phyloP scores from a whole-genome alignment of 2,329 filamentous ascomycete genomes.

The Apiospora arundinis region DNA sequence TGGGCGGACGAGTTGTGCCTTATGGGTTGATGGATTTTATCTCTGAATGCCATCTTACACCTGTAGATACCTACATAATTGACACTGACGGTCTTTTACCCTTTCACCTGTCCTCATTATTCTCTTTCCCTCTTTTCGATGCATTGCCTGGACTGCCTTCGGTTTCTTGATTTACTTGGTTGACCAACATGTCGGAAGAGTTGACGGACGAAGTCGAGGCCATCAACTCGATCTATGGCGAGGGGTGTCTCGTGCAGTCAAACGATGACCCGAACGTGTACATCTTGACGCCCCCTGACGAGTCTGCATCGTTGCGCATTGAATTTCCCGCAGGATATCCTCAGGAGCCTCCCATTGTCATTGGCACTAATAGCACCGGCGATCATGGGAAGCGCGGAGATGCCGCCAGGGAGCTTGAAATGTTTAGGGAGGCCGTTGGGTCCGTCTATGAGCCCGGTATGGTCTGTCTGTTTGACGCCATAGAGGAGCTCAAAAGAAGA shows the following conservation, averaged over 20 bases:
- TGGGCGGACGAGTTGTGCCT: not conserved
- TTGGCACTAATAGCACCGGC: slow-evolving; percentile 82
- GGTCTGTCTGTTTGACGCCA: slow-evolving; percentile 90
- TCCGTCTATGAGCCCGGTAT: slow-evolving; percentile 74
- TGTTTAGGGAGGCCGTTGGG: slow-evolving; percentile 71
- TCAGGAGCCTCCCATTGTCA: slow-evolving; percentile 70
- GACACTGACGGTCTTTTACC: not conserved
- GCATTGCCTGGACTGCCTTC: not conserved
- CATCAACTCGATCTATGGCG: slow-evolving; percentile 84
- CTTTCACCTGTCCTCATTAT: not conserved
- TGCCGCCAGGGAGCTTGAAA: slow-evolving; percentile 71
- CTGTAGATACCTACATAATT: not conserved
- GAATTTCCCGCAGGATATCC: slow-evolving; percentile 80
- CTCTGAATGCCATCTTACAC: not conserved
- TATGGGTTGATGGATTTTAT: not conserved
- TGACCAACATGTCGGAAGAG: slow-evolving; percentile 57
- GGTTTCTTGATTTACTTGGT: not conserved
- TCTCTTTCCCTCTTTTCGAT: not conserved
- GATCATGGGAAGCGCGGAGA: slow-evolving; percentile 71
- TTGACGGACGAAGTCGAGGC: slow-evolving; percentile 78
- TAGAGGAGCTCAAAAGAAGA: slow-evolving; percentile 71
- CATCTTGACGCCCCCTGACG: slow-evolving; percentile 70
- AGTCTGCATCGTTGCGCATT: slow-evolving; percentile 63
- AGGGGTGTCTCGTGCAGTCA: slow-evolving; percentile 61
- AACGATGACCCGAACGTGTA: slow-evolving; percentile 52